These are phyloP conservation scores for Psilocybe tampanensis DNA, from an alignment of 768 basidiomycete genomes.

Conservation along the genomic window DNA sequence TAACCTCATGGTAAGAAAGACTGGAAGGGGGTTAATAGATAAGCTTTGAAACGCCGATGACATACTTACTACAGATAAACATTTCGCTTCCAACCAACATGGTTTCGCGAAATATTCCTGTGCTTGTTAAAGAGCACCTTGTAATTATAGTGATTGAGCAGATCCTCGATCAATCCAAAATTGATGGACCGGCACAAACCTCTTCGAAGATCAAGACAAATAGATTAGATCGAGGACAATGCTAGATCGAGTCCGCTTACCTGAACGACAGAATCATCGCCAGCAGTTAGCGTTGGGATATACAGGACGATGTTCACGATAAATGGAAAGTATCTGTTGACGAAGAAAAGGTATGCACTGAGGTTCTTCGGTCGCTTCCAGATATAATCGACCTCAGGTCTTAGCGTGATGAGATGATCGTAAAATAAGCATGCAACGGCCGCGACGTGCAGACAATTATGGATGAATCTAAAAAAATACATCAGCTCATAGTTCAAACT, in stretches of 20 bases:
- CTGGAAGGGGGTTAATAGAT: not conserved
- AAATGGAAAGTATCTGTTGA: not conserved
- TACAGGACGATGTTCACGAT: not conserved
- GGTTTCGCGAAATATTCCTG: not conserved
- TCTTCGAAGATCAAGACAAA: not conserved
- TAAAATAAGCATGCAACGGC: not conserved
- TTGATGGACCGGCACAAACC: not conserved
- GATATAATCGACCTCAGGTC: not conserved
- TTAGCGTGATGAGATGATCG: constrained; percentile 1
- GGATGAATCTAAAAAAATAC: not conserved
- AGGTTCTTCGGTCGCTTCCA: not conserved
- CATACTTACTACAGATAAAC: not conserved
- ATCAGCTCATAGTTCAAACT: not conserved
- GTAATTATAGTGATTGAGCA: not conserved
- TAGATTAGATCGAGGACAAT: not conserved
- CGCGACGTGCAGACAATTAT: not conserved
- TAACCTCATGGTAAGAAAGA: not conserved
- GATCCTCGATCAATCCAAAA: not conserved
- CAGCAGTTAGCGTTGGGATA: not conserved
- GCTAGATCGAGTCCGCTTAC: not conserved
- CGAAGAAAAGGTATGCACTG: constrained; percentile 1
- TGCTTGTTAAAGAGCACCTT: not conserved
- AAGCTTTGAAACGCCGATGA: not conserved
- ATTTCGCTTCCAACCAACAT: not conserved
- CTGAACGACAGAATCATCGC: not conserved